phyloP scores from a whole-genome alignment of 208 protist species.

The Entamoeba invadens region DNA sequence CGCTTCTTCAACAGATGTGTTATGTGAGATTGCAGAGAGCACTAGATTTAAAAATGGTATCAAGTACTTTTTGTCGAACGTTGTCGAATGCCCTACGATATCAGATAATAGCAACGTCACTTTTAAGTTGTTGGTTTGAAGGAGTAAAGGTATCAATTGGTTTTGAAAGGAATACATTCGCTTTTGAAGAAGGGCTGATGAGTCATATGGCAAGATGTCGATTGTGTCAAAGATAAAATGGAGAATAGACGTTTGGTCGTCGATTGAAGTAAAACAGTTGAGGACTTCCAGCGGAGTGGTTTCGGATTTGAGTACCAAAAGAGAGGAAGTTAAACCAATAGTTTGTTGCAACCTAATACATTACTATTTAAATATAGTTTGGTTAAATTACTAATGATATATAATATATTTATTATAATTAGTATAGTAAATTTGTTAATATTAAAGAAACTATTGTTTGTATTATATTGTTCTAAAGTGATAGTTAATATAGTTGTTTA shows the following conservation, averaged over 20 bases:
- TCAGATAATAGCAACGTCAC: background rate
- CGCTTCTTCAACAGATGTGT: background rate
- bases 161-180: background rate
- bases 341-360: too few species aligned
- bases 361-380: too few species aligned
- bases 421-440: too few species aligned
- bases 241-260: background rate
- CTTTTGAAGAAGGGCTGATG: background rate
- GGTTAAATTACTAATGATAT: too few species aligned
- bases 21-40: background rate
- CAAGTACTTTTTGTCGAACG: background rate
- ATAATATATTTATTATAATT: too few species aligned
- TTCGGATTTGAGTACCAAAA: too few species aligned
- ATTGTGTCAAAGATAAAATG: background rate
- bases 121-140: background rate
- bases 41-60: background rate
- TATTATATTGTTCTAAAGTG: too few species aligned
- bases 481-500: too few species aligned
- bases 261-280: background rate
- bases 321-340: too few species aligned
- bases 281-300: background rate
- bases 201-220: background rate
- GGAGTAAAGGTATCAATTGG: background rate
- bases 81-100: background rate
- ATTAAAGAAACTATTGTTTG: too few species aligned